Base-by-base conservation (phyloP, 139 green algal genomes). In the Astrephomene gubernaculifera region DNA sequence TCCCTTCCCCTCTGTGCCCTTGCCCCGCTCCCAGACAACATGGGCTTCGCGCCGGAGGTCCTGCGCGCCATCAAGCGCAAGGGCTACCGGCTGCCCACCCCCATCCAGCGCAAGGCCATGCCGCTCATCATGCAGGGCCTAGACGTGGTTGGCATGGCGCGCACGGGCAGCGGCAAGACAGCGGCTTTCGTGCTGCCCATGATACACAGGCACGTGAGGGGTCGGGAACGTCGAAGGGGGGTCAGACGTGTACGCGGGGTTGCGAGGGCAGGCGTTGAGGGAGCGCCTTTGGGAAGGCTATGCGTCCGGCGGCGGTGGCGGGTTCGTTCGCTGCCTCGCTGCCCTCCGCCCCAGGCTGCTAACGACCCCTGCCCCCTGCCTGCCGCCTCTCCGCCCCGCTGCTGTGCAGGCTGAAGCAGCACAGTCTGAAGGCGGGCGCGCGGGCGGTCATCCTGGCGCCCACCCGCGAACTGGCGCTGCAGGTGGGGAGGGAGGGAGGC, bases 91-190 rank as follows among this genome's bases (percentile, higher is more conserved):
- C 92, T 99, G 82, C 96, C 97, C n/a, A 99, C 97, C 12, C 97
- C 97, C 70, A 99, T 99, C 80, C 97, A 99, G 92, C 91, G 97
- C 29, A 92, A 92, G 27, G 90, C 97, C 2, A 92, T 99, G 71
- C 97, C 97, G 0, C 86, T 97, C 35, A 95, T 98, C 65, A 75
- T 87, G 76, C 90, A 94, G 72, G 94, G 96, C 53, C 65, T 94
- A 39, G 96, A 98, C 85, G 87, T 98, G 27, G 94, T 98, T 9
- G 96, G 94, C 71, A 98, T 98, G 96, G 96, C 96, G 2, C 90
- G 98, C 31, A 99, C 97, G 27, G 97, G 97, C 44, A 97, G 92
- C 38, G 97, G 97, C 75, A 99, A 99, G 88, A 99, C 97, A 6
- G 97, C 97, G 19, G 96, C 96, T 8, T 98, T 98, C 90, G 94